Base-by-base conservation (phyloP, 2,329 filamentous ascomycete species). In the Sarocladiaceae sp. region DNA sequence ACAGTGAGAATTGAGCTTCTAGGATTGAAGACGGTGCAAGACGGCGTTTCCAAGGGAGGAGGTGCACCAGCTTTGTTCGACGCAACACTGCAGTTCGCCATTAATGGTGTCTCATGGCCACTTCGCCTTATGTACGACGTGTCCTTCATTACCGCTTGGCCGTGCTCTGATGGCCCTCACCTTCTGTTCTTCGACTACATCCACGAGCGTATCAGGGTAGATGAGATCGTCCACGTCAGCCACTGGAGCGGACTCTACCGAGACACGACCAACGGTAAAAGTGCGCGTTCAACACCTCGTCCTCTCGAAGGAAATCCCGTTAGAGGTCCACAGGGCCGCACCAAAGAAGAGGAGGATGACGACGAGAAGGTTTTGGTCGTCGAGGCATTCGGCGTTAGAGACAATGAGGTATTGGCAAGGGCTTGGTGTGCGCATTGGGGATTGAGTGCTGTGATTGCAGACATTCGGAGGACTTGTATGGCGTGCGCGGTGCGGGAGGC, bases 381-480 rank as follows among this genome's bases (percentile, higher is more conserved):
- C 13, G 85, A 90, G 68, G 84, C 86, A 0, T 84, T 88, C 63
- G 87, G 87, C 1, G 85, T 87, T 20, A 74, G 74, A 47, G 87
- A 90, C 65, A 90, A 90, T 58, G 87, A 90, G 66, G 87, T 90
- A 3, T 77, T 91, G 59, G 87, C 84, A 1, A 73, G 87, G 56
- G 86, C 87, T 6, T 91, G 87, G 87, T 90, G 87, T 64, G 80
- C 85, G 52, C 84, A 89, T 60, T 88, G 86, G 80, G 87, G 87
- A 2, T 68, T 89, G 59, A 84, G 79, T 61, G 87, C 87, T 1
- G 71, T 91, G 17, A 79, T 90, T 53, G 86, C 86, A 8, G 84
- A 90, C 65, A 65, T 88, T 50, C 72, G 78, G 54, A 81, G 77
- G 69, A 90, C 87, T 15, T 90, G 81, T 67, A 82, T 88, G 76